Conservation (phyloP, 2,329 filamentous ascomycete species). For the Cladosporium austrohemisphaericum region DNA sequence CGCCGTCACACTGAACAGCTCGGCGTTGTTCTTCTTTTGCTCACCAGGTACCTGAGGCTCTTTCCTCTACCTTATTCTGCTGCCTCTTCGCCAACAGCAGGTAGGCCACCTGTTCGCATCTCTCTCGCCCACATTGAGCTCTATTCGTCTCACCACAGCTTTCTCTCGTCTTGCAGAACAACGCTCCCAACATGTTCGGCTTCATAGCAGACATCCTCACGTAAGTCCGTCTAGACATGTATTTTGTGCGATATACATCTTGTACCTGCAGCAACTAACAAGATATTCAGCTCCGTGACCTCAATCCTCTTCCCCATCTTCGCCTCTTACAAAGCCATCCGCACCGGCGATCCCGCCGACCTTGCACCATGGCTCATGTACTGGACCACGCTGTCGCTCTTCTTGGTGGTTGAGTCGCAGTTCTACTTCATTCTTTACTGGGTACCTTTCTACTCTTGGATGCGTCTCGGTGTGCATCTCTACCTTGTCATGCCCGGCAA, state of each 20-base stretch:
- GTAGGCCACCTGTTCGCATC: not conserved
- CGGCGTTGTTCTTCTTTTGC: not conserved
- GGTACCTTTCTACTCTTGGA: conserved; percentile 91
- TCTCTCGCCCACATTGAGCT: not conserved
- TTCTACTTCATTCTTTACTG: conserved; percentile 81
- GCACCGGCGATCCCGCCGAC: conserved; percentile 82
- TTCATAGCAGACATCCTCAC: conserved; percentile 73
- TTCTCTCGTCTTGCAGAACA: not conserved
- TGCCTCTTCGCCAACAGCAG: conserved; percentile 1
- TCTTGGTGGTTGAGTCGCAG: conserved; percentile 80
- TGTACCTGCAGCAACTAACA: conserved; percentile 28
- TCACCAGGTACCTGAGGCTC: conserved; percentile 3
- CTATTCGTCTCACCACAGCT: not conserved
- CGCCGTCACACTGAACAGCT: conserved; percentile 3
- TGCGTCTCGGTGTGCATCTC: conserved; percentile 79
- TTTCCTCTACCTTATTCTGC: conserved; percentile 3
- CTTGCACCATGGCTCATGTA: conserved; percentile 99
- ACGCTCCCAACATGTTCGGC: conserved; percentile 32
- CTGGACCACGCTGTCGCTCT: conserved; percentile 87
- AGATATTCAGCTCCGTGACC: conserved; percentile 63
- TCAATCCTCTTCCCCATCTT: conserved; percentile 94
- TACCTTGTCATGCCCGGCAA: conserved; percentile 97
- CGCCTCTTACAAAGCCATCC: conserved; percentile 96
- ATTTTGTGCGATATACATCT: no score
- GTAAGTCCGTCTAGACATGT: no score